Conservation (phyloP, 2,329 filamentous ascomycete genomes). For the Colletotrichum lentis region DNA sequence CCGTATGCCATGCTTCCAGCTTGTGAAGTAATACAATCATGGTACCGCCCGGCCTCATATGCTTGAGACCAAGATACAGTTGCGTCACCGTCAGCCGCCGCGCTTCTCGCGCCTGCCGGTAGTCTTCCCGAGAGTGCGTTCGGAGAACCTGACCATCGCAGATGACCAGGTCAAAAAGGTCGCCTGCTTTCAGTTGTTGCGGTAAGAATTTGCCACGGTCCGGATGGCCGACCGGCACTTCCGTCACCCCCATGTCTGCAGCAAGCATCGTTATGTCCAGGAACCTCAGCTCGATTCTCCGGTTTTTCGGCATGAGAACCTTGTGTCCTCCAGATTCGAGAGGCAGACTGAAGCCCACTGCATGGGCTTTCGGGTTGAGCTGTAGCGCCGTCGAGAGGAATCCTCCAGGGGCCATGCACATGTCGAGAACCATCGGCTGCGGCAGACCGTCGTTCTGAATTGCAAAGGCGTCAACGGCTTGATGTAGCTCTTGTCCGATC, state of each 20-base stretch:
- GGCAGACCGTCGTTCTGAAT: conserved; percentile 28
- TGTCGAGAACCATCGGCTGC: conserved; percentile 56
- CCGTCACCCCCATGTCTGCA: conserved; percentile 50
- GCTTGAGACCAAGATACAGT: conserved; percentile 56
- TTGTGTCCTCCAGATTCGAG: conserved; percentile 51
- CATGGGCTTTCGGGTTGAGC: conserved; percentile 46
- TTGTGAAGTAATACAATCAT: conserved; percentile 62
- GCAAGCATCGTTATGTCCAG: conserved; percentile 63
- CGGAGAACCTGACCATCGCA: conserved; percentile 51
- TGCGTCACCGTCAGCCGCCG: conserved; percentile 50
- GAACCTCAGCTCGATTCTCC: conserved; percentile 40
- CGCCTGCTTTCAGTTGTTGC: conserved; percentile 40
- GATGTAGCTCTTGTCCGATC: conserved; percentile 55
- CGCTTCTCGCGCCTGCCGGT: conserved; percentile 49
- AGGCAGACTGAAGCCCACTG: conserved; percentile 53
- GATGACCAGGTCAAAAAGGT: conserved; percentile 53
- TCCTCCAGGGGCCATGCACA: conserved; percentile 65
- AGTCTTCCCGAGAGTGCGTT: conserved; percentile 41
- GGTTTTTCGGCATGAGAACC: conserved; percentile 43
- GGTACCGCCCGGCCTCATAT: conserved; percentile 56
- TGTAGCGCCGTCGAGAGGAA: conserved; percentile 53
- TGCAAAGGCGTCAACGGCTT: conserved; percentile 45
- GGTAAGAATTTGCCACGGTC: conserved; percentile 45
- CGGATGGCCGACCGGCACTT: conserved; percentile 47
- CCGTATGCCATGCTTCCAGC: conserved; percentile 52